phyloP scores from a whole-genome alignment of 129 eudicot species.

The Arctium minus region DNA sequence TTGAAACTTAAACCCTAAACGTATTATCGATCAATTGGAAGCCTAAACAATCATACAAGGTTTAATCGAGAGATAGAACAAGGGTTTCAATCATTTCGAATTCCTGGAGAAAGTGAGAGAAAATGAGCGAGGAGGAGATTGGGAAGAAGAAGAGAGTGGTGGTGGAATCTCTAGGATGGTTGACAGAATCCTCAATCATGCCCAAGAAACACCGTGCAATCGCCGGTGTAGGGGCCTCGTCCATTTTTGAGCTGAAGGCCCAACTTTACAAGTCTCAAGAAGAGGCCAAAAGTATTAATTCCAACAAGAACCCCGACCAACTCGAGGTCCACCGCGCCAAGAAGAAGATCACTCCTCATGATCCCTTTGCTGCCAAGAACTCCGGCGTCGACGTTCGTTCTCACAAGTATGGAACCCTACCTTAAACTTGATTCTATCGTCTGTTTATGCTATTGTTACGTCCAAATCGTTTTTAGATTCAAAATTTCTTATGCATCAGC shows the following conservation, averaged over 20 bases:
- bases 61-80: background rate
- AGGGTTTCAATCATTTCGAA: background rate
- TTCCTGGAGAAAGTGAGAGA: background rate
- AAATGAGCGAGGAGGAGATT: conserved; percentile 33
- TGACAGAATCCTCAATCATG: conserved; percentile 94
- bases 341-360: conserved; percentile 45
- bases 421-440: background rate
- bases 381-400: conserved; percentile 80
- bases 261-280: conserved; percentile 89
- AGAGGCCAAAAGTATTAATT: conserved; percentile 44
- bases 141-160: conserved; percentile 46
- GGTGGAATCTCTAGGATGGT: conserved; percentile 94
- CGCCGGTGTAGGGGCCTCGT: conserved; percentile 82
- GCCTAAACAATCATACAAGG: background rate
- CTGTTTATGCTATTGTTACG: background rate
- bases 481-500: background rate
- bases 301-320: conserved; percentile 29
- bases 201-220: conserved; percentile 88
- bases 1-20: background rate
- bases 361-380: conserved; percentile 55
- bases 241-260: conserved; percentile 86
- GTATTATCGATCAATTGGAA: background rate
- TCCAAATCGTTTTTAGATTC: background rate
- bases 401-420: conserved; percentile 40
- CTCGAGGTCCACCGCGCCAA: conserved; percentile 82